Evolutionary conservation across 257 asterid genomes (phyloP), one percentile per base, ranked within the genome.

Genomic region (Echites panduratus): DNA sequence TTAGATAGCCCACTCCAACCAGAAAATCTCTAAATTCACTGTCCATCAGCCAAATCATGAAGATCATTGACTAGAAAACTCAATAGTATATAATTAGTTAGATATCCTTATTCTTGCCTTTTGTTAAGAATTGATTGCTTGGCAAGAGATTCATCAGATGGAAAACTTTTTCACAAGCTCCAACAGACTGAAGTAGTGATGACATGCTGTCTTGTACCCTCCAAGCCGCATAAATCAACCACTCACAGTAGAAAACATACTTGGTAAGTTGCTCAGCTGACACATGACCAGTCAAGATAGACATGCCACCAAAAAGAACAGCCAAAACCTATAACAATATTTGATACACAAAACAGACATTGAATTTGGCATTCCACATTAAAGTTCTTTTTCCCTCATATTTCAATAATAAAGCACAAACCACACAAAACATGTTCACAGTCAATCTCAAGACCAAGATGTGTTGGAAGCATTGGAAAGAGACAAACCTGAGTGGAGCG

Each of bases 151-250:
- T 90, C 80, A 94, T 83, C 74, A 94, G 79, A 70, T 85, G 92
- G 63, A 94, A 94, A 80, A 94, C 99, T 77, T 94, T 91, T 87
- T 94, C 99, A 84, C 99, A 89, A 29, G 99, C 98, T 75, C 99
- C 99, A 65, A 92, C 80, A 54, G 98, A 91, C 79, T 91, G 99
- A 96, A 91, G 89, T 87, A 94, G 79, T 63, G 95, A 87, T 58
- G 99, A 94, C 82, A 77, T 85, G 90, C 27, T 38, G 85, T 94
- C 98, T 76, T 96, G 97, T 41, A 89, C 88, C 98, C 96, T 89
- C 99, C 99, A 94, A n/a, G 99, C 85, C 44, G 99, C 90, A 82
- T 89, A 94, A 72, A 94, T 94, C 72, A 94, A 87, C 99, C 99
- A 94, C 83, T 94, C 99, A 81, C 99, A 88, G 89, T 94, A 94